These are phyloP conservation scores for Ogataea glucozyma DNA, from an alignment of 805 yeast genomes.

Conservation along the genomic window DNA sequence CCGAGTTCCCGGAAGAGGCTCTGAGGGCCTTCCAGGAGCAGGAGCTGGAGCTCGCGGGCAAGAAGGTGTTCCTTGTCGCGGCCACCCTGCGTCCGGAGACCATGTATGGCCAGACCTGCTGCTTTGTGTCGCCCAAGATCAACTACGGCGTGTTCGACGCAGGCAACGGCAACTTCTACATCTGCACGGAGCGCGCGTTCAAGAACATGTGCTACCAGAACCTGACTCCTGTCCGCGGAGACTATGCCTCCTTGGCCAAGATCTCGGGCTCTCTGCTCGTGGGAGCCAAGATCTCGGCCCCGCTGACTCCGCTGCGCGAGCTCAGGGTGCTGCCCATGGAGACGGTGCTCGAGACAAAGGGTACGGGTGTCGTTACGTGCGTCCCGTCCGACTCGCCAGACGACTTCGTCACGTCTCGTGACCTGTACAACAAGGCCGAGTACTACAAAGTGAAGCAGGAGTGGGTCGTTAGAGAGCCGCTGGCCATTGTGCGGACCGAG, in stretches of 20 bases:
- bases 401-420: conserved; percentile 85
- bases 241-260: conserved; percentile 56
- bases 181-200: conserved; percentile 93
- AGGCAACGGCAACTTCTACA: conserved; percentile 69
- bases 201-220: conserved; percentile 97
- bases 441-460: conserved; percentile 80
- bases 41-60: conserved; percentile 47
- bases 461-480: conserved; percentile 78
- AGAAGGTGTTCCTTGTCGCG: conserved; percentile 82
- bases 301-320: conserved; percentile 67
- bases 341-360: conserved; percentile 89
- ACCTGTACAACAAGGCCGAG: conserved; percentile 85
- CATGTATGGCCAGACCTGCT: conserved; percentile 98
- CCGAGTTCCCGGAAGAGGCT: conserved; percentile 59
- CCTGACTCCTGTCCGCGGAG: conserved; percentile 85
- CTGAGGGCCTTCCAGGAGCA: conserved; percentile 53
- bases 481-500: conserved; percentile 76
- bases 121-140: conserved; percentile 95
- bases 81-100: conserved; percentile 99
- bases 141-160: conserved; percentile 89
- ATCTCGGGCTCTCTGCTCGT: conserved; percentile 74
- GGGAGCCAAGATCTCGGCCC: conserved; percentile 87
- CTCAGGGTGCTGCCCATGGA: conserved; percentile 95
- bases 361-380: conserved; percentile 99
- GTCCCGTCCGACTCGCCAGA: conserved; percentile 99